Percentiles rank a stretch among this genome's conserved stretches.
These are phyloP conservation scores for Cystobasidium onofrii DNA, from an alignment of 768 basidiomycete genomes.

Conservation along the genomic window DNA sequence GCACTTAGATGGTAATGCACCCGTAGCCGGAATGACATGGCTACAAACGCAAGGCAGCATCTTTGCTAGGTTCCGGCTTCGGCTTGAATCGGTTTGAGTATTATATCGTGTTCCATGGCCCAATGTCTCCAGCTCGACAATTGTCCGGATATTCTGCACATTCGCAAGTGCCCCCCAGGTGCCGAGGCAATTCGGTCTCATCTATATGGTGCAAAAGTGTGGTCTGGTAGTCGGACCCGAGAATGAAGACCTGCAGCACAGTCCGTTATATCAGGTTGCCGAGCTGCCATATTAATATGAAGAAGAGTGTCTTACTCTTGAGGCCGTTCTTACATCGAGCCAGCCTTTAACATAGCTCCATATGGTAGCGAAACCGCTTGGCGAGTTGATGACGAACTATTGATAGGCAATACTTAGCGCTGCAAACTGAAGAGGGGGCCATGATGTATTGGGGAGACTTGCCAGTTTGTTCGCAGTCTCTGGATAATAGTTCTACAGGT, in stretches of 20 bases:
- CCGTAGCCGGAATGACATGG: no score
- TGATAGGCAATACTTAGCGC: background rate
- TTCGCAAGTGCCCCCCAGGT: slow-evolving; percentile 60
- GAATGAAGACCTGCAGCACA: slow-evolving; percentile 61
- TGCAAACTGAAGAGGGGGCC: background rate
- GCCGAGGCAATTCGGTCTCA: slow-evolving; percentile 57
- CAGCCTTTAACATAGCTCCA: slow-evolving; percentile 31
- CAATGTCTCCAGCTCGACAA: slow-evolving; percentile 14
- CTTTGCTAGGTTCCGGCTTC: no score
- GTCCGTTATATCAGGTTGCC: no score
- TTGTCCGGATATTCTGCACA: slow-evolving; percentile 48
- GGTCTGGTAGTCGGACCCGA: slow-evolving; percentile 57
- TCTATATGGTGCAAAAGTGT: slow-evolving; percentile 57
- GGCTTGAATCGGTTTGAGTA: no score
- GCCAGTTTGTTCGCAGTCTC: slow-evolving; percentile 27
- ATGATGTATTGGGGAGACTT: background rate
- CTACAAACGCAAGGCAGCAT: no score
- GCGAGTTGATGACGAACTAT: slow-evolving; percentile 29
- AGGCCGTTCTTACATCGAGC: slow-evolving; percentile 27
- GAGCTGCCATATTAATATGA: background rate
- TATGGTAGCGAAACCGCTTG: slow-evolving; percentile 26
- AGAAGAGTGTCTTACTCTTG: background rate
- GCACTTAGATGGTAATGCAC: no score
- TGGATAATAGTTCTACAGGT: slow-evolving; percentile 24
- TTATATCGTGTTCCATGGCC: slow-evolving; percentile 2